Evolutionary conservation across 495 filamentous ascomycete genomes (phyloP).

Genomic region (Hypoxylon lienhwacheense): DNA sequence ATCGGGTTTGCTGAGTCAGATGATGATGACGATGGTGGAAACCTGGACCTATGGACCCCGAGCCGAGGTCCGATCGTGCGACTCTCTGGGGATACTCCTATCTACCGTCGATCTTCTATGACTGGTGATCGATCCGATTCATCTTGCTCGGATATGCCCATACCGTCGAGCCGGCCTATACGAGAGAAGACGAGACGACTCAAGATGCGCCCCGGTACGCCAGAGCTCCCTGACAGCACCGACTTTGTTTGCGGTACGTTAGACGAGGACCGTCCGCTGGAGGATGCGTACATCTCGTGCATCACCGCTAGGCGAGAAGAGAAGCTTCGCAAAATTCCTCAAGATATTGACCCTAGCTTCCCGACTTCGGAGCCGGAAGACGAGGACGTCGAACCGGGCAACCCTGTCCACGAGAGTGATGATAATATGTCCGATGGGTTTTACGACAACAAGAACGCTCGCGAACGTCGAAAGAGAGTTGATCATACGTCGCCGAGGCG

Average conservation of each 20-base stretch:
- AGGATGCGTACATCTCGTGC: slow-evolving; percentile 86
- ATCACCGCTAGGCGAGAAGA: slow-evolving; percentile 76
- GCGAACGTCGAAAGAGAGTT: slow-evolving; percentile 41
- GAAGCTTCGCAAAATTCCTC: slow-evolving; percentile 77
- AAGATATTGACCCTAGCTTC: slow-evolving; percentile 97
- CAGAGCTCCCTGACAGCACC: slow-evolving; percentile 90
- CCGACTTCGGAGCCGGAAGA: slow-evolving; percentile 91
- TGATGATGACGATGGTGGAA: slow-evolving; percentile 75
- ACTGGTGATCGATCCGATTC: slow-evolving; percentile 46
- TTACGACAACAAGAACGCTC: slow-evolving; percentile 41
- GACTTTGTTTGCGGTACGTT: slow-evolving; percentile 98
- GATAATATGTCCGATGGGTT: slow-evolving; percentile 60
- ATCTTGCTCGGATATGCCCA: slow-evolving; percentile 34
- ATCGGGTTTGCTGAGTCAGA: slow-evolving; percentile 90
- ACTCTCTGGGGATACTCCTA: slow-evolving; percentile 42
- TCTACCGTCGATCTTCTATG: slow-evolving; percentile 46
- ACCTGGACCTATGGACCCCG: slow-evolving; percentile 78
- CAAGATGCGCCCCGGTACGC: slow-evolving; percentile 70
- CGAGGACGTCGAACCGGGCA: slow-evolving; percentile 64
- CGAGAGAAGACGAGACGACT: slow-evolving; percentile 44
- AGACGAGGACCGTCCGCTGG: slow-evolving; percentile 92
- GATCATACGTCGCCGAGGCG: slow-evolving; percentile 45
- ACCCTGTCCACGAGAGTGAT: slow-evolving; percentile 57
- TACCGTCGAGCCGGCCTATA: slow-evolving; percentile 21
- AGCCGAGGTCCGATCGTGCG: slow-evolving; percentile 53